phyloP scores from a whole-genome alignment of 1,139 yeast genomes.

The Scheffersomyces titani region DNA sequence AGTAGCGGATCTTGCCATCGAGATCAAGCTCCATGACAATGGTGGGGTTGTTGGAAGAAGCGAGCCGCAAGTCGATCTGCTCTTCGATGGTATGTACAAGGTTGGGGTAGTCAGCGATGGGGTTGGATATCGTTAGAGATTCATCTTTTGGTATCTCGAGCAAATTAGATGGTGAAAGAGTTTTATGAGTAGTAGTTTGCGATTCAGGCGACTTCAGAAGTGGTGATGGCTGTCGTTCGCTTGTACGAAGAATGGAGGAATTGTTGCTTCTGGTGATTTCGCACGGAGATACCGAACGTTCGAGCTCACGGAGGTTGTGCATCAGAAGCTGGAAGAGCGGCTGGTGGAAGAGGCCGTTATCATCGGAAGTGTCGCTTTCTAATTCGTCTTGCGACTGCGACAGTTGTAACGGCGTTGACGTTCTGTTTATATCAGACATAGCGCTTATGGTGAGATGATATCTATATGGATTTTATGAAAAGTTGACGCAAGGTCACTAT shows the following conservation, averaged over 20 bases:
- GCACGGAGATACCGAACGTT: slow-evolving; percentile 33
- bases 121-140: not conserved
- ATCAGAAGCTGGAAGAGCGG: slow-evolving; percentile 26
- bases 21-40: slow-evolving; percentile 83
- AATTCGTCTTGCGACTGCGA: not conserved
- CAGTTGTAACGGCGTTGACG: not conserved
- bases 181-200: not conserved
- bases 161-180: not conserved
- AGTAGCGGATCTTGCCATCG: slow-evolving; percentile 73
- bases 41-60: slow-evolving; percentile 73
- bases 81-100: slow-evolving; percentile 33
- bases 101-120: not conserved
- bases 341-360: slow-evolving; percentile 17
- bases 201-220: not conserved
- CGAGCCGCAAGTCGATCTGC: slow-evolving; percentile 50
- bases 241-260: not conserved
- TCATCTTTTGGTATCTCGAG: not conserved
- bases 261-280: slow-evolving; percentile 12
- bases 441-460: not conserved
- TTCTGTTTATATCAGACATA: not conserved
- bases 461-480: not conserved
- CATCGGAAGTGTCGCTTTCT: not conserved
- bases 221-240: not conserved
- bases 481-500: not conserved
- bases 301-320: slow-evolving; percentile 23